phyloP scores from a whole-genome alignment of 176 grass and related monocot genomes.

The Guadua angustifolia region DNA sequence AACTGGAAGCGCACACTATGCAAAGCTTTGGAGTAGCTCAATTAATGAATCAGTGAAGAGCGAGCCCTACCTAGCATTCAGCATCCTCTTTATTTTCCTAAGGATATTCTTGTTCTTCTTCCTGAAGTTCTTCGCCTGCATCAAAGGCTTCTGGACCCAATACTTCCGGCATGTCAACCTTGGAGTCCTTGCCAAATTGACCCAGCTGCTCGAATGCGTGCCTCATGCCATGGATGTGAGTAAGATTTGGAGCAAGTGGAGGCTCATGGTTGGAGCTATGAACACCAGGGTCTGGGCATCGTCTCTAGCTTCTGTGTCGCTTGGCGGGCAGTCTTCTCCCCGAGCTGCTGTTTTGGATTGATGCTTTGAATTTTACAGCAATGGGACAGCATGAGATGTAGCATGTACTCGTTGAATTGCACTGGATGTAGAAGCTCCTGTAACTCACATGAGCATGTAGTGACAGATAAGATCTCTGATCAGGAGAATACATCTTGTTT shows the following conservation, averaged over 20 bases:
- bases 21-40: slow-evolving; percentile 49
- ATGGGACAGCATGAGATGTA: background rate
- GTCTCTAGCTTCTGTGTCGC: slow-evolving; percentile 61
- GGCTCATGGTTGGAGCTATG: slow-evolving; percentile 52
- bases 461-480: slow-evolving; percentile 34
- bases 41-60: slow-evolving; percentile 59
- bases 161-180: slow-evolving; percentile 61
- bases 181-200: slow-evolving; percentile 62
- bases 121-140: slow-evolving; percentile 48
- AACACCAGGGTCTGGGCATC: slow-evolving; percentile 66
- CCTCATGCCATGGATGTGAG: slow-evolving; percentile 67
- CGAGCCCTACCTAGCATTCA: slow-evolving; percentile 77
- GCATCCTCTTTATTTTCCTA: slow-evolving; percentile 69
- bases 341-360: slow-evolving; percentile 45
- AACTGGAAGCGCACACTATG: slow-evolving; percentile 29
- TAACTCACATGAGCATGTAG: slow-evolving; percentile 55
- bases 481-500: slow-evolving; percentile 44
- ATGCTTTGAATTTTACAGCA: slow-evolving; percentile 19
- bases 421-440: slow-evolving; percentile 43
- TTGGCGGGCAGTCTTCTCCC: slow-evolving; percentile 58
- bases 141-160: slow-evolving; percentile 67
- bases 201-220: slow-evolving; percentile 68
- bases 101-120: slow-evolving; percentile 63
- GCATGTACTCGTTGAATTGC: slow-evolving; percentile 20
- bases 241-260: slow-evolving; percentile 80